Percentiles rank a stretch among this genome's conserved stretches.
Evolutionary conservation across 495 filamentous ascomycete genomes (phyloP).

Genomic region (Trichodelitschia bisporula): DNA sequence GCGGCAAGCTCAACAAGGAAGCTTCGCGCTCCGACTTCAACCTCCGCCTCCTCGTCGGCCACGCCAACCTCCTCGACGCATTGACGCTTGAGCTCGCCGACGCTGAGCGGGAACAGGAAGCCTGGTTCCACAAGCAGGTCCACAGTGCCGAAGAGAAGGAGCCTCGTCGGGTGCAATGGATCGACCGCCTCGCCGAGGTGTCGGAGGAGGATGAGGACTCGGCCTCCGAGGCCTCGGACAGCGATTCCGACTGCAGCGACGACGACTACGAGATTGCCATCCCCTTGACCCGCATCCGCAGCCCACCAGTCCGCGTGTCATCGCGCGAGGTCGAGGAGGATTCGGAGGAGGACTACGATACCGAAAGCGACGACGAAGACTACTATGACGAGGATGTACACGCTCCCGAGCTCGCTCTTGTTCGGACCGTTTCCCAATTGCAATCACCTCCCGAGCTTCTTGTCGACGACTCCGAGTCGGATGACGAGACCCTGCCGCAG

Average conservation of each 20-base stretch:
- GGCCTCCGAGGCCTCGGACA: conserved; percentile 15
- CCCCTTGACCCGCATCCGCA: conserved; percentile 10
- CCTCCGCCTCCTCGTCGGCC: conserved; percentile 78
- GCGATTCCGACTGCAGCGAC: conserved; percentile 13
- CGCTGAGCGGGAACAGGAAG: conserved; percentile 87
- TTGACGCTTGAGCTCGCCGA: conserved; percentile 89
- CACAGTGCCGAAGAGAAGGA: conserved; percentile 35
- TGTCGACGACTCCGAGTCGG: conserved; percentile 40
- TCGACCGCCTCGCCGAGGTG: conserved; percentile 52
- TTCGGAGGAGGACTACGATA: conserved; percentile 35
- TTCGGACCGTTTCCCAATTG: conserved; percentile 40
- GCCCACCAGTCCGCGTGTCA: conserved; percentile 19
- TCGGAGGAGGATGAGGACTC: conserved; percentile 35
- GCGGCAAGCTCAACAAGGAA: conserved; percentile 81
- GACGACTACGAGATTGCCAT: conserved; percentile 12
- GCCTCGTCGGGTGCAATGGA: conserved; percentile 66
- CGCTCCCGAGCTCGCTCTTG: conserved; percentile 45
- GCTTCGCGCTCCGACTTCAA: conserved; percentile 80
- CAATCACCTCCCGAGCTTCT: conserved; percentile 59
- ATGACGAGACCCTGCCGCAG: conserved; percentile 58
- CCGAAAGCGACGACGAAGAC: conserved; percentile 36
- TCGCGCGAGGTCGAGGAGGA: conserved; percentile 8
- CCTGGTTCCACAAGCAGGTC: conserved; percentile 94
- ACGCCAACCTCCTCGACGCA: conserved; percentile 92
- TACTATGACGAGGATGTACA: too few relatives aligned